Evolutionary conservation across 306 rosid species (phyloP).

Genomic region (Sicyos baderoa): DNA sequence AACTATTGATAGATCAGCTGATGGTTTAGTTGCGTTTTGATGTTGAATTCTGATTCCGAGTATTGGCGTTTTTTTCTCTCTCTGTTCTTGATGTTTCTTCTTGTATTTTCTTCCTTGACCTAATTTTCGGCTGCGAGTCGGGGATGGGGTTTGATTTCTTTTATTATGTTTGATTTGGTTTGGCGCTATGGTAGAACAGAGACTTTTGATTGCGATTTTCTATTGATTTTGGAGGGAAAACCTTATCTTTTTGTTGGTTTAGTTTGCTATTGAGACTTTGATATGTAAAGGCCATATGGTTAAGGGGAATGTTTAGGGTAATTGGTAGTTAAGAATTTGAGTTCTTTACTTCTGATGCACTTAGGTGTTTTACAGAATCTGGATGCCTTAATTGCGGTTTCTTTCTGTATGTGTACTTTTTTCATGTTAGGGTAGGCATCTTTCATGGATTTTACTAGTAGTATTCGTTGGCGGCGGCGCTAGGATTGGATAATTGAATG

Average conservation of each 20-base stretch:
- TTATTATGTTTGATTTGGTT: not conserved
- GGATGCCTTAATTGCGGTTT: not conserved
- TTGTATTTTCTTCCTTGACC: not conserved
- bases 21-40: not conserved
- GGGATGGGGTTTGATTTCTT: not conserved
- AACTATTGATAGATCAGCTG: not conserved
- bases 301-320: not conserved
- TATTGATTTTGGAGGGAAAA: not conserved
- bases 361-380: not conserved
- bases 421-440: no score
- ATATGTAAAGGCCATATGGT: not conserved
- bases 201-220: not conserved
- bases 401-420: no score
- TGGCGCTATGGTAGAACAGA: not conserved
- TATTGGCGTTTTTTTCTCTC: not conserved
- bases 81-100: not conserved
- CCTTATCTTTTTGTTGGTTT: not conserved
- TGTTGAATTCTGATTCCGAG: conserved; percentile 9
- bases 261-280: not conserved
- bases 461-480: not conserved
- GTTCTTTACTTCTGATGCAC: not conserved
- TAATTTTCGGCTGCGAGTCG: not conserved
- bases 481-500: not conserved
- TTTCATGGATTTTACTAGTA: not conserved
- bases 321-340: not conserved